phyloP scores from a whole-genome alignment of 2,329 filamentous ascomycete genomes.

The Sclerotinia minor region DNA sequence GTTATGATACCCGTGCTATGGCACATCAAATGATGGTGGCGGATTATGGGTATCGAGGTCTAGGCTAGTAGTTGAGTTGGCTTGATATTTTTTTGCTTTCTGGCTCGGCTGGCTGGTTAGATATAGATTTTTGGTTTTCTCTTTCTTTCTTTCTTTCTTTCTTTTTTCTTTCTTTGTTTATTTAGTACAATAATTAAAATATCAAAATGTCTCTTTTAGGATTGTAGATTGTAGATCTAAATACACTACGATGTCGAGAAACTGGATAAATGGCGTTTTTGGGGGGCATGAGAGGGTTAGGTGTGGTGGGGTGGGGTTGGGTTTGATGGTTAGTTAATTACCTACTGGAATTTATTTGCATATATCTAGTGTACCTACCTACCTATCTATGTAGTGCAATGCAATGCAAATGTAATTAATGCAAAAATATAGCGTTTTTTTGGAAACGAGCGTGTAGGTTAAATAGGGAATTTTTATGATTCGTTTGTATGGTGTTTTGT shows the following conservation, averaged over 20 bases:
- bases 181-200: slow-evolving; percentile 23
- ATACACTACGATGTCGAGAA: slow-evolving; percentile 38
- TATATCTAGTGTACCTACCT: too few relatives aligned
- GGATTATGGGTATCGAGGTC: slow-evolving; percentile 35
- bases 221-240: slow-evolving; percentile 33
- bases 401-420: too few relatives aligned
- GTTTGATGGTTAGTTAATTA: not conserved
- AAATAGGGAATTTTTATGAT: too few relatives aligned
- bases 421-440: too few relatives aligned
- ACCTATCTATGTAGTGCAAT: too few relatives aligned
- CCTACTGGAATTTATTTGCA: not conserved
- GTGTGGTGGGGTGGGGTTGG: too few relatives aligned
- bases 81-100: not conserved
- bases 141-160: slow-evolving; percentile 27
- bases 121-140: slow-evolving; percentile 22
- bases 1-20: slow-evolving; percentile 40
- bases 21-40: slow-evolving; percentile 33
- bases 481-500: too few relatives aligned
- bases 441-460: too few relatives aligned
- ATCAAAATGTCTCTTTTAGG: slow-evolving; percentile 33
- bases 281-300: not conserved
- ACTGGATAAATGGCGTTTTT: slow-evolving; percentile 26
- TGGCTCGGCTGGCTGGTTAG: slow-evolving; percentile 22
- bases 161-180: slow-evolving; percentile 28
- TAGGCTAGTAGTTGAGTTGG: slow-evolving; percentile 11